Base-by-base conservation (phyloP, 345 rosid genomes). In the Litchi chinensis region DNA sequence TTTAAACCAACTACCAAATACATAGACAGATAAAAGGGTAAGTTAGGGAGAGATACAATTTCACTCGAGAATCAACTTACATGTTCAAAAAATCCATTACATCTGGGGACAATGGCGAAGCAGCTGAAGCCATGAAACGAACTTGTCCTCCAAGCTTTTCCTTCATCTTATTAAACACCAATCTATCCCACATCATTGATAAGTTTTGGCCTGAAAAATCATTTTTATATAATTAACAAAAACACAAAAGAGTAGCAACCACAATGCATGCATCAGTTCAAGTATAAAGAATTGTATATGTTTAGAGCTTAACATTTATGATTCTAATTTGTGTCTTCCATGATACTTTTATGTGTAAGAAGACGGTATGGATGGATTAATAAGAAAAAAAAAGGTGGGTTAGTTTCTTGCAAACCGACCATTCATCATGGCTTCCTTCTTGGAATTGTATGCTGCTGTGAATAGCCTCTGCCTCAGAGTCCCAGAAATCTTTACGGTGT, bases 81-180 rank as follows among this genome's bases (percentile, higher is more conserved):
- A 95, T 91, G 82, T 83, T 86, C 88, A 95, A 83, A 79, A 95
- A 95, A 81, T 92, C 95, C 92, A 91, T 78, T 28, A 95, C 87
- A 80, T 93, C 95, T 41, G 98, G 88, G 63, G 98, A 92, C 86
- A 95, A 74, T 7, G 98, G 98, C 54, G 98, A 93, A 86, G 98
- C 98, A 79, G 95, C 98, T 48, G 98, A 95, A 6, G 74, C 91
- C 88, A 95, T 77, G 74, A 84, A 79, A 44, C 93, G 93, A 40
- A 95, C 90, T 75, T 89, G 86, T 69, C 98, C 98, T 71, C 98
- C 98, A 70, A 95, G 95, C 83, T 86, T 93, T 64, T 85, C 95
- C 81, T 77, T 91, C 73, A 92, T 91, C 82, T 92, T 92, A 79
- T 93, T 89, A 81, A 95, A 95, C 12, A 95, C 94, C 83, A 95